phyloP scores from a whole-genome alignment of 2,329 filamentous ascomycete genomes.

The Ceratocystis cubensis region DNA sequence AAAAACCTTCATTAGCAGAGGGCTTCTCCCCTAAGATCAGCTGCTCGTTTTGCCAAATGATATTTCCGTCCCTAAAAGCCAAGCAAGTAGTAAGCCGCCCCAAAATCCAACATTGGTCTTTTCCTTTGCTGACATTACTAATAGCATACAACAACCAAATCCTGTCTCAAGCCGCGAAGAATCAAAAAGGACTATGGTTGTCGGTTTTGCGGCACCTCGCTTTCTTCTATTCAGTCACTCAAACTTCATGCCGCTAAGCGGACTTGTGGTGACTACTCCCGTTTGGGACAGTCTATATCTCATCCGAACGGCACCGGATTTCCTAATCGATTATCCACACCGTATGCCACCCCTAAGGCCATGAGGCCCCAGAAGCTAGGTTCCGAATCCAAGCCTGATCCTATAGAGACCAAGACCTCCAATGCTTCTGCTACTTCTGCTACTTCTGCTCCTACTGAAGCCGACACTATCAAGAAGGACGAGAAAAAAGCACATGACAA shows the following conservation, averaged over 20 bases:
- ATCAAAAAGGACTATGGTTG: slow-evolving; percentile 30
- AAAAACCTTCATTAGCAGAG: not conserved
- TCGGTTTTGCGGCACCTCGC: slow-evolving; percentile 29
- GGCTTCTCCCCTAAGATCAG: slow-evolving; percentile 1
- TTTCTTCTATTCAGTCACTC: slow-evolving; percentile 32
- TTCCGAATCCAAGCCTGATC: not conserved
- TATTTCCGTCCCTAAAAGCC: slow-evolving; percentile 19
- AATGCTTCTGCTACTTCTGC: too few species aligned
- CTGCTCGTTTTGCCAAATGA: slow-evolving; percentile 22
- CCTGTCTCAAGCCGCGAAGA: slow-evolving; percentile 26
- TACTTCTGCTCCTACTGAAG: too few species aligned
- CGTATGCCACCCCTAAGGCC: not conserved
- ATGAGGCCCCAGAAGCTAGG: not conserved
- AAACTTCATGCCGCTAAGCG: slow-evolving; percentile 35
- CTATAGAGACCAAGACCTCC: not conserved
- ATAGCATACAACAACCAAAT: slow-evolving; percentile 29
- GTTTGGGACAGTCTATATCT: slow-evolving; percentile 4
- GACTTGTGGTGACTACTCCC: slow-evolving; percentile 36
- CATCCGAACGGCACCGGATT: slow-evolving; percentile 6
- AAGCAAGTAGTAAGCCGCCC: slow-evolving; percentile 20
- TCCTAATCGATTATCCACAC: not conserved
- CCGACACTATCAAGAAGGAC: too few species aligned
- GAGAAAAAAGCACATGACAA: too few species aligned
- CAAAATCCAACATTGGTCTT: not conserved
- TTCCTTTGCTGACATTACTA: not conserved